Evolutionary conservation across 1,284 basidiomycete species (phyloP), one percentile per base, ranked within the genome.

Genomic region (Ceratobasidium sp.): DNA sequence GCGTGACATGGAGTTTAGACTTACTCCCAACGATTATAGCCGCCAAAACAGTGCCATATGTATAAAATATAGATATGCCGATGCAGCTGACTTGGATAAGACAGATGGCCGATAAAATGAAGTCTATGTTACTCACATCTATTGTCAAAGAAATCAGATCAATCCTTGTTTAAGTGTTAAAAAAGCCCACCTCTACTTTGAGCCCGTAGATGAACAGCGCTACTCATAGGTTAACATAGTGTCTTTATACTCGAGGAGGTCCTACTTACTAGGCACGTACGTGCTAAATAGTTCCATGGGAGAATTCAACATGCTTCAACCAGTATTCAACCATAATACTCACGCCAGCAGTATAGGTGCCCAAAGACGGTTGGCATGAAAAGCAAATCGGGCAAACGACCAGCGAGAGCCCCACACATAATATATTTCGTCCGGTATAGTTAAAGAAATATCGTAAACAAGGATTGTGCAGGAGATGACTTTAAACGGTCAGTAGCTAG

Each of bases 301-400:
- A 28, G 28, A 3, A 11, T 58, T 37, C 33, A 37, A 5, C 51
- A 33, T 10, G 10, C n/a, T 11, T n/a, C 5, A 23, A 13, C 15
- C 3, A 17, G n/a, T 7, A 11, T 45, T 23, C 10, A 10, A 37
- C 6, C 33, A 17, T 23, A n/a, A 5, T 7, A 58, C 67, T 56
- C 23, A 71, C 67, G n/a, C 33, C 2, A 71, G 49, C 13, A 71
- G 4, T 1, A 45, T 6, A 3, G 67, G 51, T 3, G 35, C 53
- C 67, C 67, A 71, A 26, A 58, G 1, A 15, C 67, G 67, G 45
- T 71, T 71, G 7, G 37, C 35, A 28, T 71, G 67, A 45, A 71
- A 71, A 8, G 67, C 67, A 1, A 71, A 15, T 28, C 67, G 51
- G 7, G 33, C 67, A 45, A 71, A 71, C 35, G 67, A 71, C 67